Conservation (phyloP, 305 asterid species). For the Striga hermonthica region DNA sequence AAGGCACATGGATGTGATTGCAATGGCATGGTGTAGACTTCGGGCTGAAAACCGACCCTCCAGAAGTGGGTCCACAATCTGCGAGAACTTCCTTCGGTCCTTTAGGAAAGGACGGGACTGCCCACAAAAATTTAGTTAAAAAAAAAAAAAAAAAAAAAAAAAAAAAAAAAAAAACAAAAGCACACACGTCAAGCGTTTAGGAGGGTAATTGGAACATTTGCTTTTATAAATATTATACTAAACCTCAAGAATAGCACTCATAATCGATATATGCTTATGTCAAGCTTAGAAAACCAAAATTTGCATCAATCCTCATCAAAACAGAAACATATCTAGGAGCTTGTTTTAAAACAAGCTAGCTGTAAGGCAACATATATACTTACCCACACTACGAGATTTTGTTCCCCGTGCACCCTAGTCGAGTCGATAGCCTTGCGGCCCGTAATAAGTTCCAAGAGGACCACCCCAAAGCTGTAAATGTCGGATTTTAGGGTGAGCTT, state of each 20-base stretch:
- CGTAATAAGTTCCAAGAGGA: conserved; percentile 51
- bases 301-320: conserved; percentile 6
- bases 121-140: conserved; percentile 4
- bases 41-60: conserved; percentile 53
- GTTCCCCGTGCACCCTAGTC: conserved; percentile 48
- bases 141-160: not conserved
- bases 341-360: not conserved
- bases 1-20: conserved; percentile 70
- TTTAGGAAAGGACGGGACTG: conserved; percentile 57
- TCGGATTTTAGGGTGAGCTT: conserved; percentile 58
- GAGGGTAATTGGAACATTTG: not conserved
- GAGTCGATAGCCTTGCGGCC: conserved; percentile 58
- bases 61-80: conserved; percentile 56
- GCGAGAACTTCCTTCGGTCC: conserved; percentile 47
- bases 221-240: not conserved
- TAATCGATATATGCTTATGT: not conserved
- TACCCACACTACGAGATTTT: conserved; percentile 57
- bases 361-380: conserved; percentile 29
- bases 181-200: not conserved
- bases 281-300: not conserved
- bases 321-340: not conserved
- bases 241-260: not conserved
- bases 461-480: conserved; percentile 64
- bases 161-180: not conserved
- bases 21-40: conserved; percentile 59